phyloP scores from a whole-genome alignment of 2,329 filamentous ascomycete species.

The Claviceps maximensis region DNA sequence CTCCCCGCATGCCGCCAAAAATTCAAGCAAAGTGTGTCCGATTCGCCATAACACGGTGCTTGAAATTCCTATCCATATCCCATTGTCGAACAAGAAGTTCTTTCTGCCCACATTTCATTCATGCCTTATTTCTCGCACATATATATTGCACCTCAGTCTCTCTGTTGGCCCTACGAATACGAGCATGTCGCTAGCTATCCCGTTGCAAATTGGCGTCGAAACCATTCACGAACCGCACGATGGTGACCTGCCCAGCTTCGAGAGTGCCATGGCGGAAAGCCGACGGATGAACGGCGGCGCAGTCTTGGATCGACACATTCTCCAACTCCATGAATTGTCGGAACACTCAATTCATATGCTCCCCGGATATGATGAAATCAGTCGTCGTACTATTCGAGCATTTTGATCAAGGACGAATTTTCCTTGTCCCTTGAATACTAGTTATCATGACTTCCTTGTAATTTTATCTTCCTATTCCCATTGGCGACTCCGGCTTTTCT shows the following conservation, averaged over 20 bases:
- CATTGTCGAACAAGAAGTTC: slow-evolving; percentile 32
- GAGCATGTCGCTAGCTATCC: slow-evolving; percentile 31
- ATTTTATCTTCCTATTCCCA: not conserved
- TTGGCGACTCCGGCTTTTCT: not conserved
- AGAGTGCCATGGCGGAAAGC: slow-evolving; percentile 28
- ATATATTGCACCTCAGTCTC: slow-evolving; percentile 35
- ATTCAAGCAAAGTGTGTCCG: slow-evolving; percentile 16
- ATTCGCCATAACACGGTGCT: slow-evolving; percentile 29
- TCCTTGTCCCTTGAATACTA: not conserved
- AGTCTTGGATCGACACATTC: slow-evolving; percentile 27
- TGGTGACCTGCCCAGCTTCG: slow-evolving; percentile 34
- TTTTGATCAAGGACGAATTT: not conserved
- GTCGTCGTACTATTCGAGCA: slow-evolving; percentile 13
- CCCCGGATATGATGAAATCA: slow-evolving; percentile 25
- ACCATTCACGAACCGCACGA: slow-evolving; percentile 18
- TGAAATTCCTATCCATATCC: slow-evolving; percentile 34
- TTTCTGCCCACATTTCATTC: slow-evolving; percentile 46
- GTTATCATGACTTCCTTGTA: not conserved
- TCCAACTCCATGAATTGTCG: slow-evolving; percentile 20
- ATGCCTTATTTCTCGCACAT: slow-evolving; percentile 43
- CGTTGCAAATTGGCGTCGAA: slow-evolving; percentile 38
- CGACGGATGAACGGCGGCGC: slow-evolving; percentile 31
- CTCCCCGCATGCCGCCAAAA: slow-evolving; percentile 11
- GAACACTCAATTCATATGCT: slow-evolving; percentile 22
- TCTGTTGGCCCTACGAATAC: slow-evolving; percentile 28